These are phyloP conservation scores for Letharia lupina DNA, from an alignment of 495 filamentous ascomycete species.

Conservation along the genomic window DNA sequence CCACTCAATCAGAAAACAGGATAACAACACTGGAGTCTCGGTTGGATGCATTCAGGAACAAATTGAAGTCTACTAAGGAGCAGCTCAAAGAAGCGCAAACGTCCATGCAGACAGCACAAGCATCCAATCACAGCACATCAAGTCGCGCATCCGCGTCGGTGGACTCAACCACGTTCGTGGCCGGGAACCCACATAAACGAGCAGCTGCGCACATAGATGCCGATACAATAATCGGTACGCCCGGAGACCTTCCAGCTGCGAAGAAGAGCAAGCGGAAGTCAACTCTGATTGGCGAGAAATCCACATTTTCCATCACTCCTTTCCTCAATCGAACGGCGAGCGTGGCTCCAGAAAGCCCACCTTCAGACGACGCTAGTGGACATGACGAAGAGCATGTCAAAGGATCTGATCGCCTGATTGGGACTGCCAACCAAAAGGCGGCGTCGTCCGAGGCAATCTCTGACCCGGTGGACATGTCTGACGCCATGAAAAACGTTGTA, in stretches of 20 bases:
- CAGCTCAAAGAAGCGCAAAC: constrained; percentile 54
- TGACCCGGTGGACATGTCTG: not conserved
- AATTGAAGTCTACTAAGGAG: constrained; percentile 57
- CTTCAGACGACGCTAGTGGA: constrained; percentile 19
- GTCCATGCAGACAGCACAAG: constrained; percentile 39
- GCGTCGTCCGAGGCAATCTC: not conserved
- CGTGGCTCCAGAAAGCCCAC: constrained; percentile 39
- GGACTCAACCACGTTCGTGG: constrained; percentile 16
- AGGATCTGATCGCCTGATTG: not conserved
- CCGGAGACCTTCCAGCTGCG: constrained; percentile 51
- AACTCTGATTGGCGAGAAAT: constrained; percentile 68
- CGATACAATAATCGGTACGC: constrained; percentile 54
- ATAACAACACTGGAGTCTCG: constrained; percentile 55
- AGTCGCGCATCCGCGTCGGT: constrained; percentile 23
- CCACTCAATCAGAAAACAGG: constrained; percentile 44
- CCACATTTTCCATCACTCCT: constrained; percentile 84
- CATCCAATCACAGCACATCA: constrained; percentile 34
- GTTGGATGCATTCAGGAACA: constrained; percentile 56
- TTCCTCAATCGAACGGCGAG: constrained; percentile 73
- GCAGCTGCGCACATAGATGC: constrained; percentile 40
- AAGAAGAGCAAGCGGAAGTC: constrained; percentile 45
- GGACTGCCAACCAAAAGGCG: constrained; percentile 13
- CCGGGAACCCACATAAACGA: constrained; percentile 41
- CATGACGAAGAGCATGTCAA: not conserved
- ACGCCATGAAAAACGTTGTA: not conserved